phyloP scores from a whole-genome alignment of 495 filamentous ascomycete species.

The Annulohypoxylon moriforme region DNA sequence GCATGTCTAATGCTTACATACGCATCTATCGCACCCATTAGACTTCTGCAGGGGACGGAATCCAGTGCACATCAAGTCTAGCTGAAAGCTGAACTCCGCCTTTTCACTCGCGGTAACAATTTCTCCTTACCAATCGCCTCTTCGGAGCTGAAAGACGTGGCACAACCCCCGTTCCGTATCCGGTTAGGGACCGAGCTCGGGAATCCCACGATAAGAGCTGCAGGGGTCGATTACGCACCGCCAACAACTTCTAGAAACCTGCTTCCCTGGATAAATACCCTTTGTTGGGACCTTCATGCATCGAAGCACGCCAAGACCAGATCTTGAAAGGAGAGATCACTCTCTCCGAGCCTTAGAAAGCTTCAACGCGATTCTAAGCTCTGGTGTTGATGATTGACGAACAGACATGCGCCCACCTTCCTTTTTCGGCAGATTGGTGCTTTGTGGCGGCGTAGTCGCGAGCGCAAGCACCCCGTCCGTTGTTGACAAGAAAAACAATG shows the following conservation, averaged over 20 bases:
- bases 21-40: not conserved
- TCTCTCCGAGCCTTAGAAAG: not conserved
- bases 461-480: constrained; percentile 24
- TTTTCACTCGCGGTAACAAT: not conserved
- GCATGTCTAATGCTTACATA: constrained; percentile 8
- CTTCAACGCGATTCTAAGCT: not conserved
- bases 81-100: not conserved
- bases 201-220: constrained; percentile 5
- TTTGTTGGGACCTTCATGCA: not conserved
- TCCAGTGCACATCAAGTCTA: not conserved
- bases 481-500: constrained; percentile 29
- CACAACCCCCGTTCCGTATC: not conserved
- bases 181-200: constrained; percentile 4
- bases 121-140: constrained; percentile 2
- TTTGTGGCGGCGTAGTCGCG: constrained; percentile 11
- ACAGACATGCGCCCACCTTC: constrained; percentile 31
- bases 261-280: constrained; percentile 1
- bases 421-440: constrained; percentile 29
- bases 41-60: not conserved
- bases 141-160: not conserved
- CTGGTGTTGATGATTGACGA: not conserved
- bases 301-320: not conserved
- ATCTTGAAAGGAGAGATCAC: not conserved
- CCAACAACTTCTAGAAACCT: not conserved
- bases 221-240: not conserved